A percentile compares a stretch with the other conserved stretches of the same genome.
Conservation (phyloP, 2,329 filamentous ascomycete genomes). For the Phoma sp. region DNA sequence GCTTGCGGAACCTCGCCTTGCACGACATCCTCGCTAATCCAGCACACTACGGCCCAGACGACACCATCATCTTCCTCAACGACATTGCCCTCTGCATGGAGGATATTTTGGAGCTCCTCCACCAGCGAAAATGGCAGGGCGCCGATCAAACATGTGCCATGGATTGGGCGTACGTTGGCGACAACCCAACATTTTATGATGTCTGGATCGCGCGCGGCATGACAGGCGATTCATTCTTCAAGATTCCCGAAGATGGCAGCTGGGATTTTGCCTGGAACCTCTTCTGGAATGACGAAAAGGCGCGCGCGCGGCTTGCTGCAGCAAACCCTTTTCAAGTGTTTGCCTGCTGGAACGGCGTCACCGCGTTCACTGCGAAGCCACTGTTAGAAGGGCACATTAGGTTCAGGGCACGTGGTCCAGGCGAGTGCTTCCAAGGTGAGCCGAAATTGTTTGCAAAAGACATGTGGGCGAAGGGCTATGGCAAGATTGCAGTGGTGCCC, state of each 20-base stretch:
- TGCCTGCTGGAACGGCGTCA: slow-evolving; percentile 66
- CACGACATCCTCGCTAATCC: slow-evolving; percentile 60
- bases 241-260: slow-evolving; percentile 57
- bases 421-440: slow-evolving; percentile 63
- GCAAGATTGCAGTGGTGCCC: slow-evolving; percentile 64
- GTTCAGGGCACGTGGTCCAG: slow-evolving; percentile 52
- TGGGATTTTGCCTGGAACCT: slow-evolving; percentile 49
- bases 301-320: slow-evolving; percentile 42
- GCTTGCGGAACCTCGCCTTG: slow-evolving; percentile 61
- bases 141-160: slow-evolving; percentile 66
- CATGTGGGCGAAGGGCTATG: slow-evolving; percentile 49
- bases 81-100: slow-evolving; percentile 67
- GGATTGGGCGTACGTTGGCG: slow-evolving; percentile 61
- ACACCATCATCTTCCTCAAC: slow-evolving; percentile 85
- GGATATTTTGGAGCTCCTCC: slow-evolving; percentile 63
- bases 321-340: slow-evolving; percentile 65
- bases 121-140: slow-evolving; percentile 55
- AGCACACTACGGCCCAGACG: slow-evolving; percentile 94
- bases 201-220: slow-evolving; percentile 63
- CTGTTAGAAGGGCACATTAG: slow-evolving; percentile 53
- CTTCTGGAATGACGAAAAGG: slow-evolving; percentile 58
- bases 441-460: slow-evolving; percentile 65
- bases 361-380: slow-evolving; percentile 57
- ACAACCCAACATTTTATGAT: slow-evolving; percentile 62
- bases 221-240: slow-evolving; percentile 62